Percentiles rank a stretch among this genome's conserved stretches.
Conservation (phyloP, 2,329 filamentous ascomycete genomes). For the Aspergillus japonicus region DNA sequence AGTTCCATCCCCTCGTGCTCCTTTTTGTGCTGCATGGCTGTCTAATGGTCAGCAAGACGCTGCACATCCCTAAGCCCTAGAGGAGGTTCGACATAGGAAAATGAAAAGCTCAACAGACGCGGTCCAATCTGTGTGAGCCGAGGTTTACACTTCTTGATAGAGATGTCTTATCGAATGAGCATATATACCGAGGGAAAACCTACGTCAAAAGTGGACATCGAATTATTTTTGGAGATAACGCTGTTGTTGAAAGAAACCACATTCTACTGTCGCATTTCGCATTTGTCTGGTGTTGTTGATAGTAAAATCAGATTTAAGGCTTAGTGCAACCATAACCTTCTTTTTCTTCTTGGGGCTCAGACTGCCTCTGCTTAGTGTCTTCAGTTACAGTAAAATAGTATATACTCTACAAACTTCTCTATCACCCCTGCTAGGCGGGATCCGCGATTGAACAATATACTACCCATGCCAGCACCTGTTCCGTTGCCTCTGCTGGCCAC, state of each 20-base stretch:
- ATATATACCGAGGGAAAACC: constrained; percentile 18
- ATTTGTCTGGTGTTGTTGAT: neutral
- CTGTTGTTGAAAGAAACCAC: constrained; percentile 14
- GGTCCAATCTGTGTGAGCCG: constrained; percentile 11
- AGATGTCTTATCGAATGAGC: constrained; percentile 18
- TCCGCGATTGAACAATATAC: too few species aligned
- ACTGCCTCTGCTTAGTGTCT: neutral
- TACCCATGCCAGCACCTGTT: too few species aligned
- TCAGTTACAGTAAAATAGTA: too few species aligned
- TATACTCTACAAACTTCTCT: too few species aligned
- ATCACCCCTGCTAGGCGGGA: too few species aligned
- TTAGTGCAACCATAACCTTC: neutral
- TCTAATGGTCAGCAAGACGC: constrained; percentile 90
- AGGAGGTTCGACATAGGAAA: neutral
- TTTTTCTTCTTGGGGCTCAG: neutral
- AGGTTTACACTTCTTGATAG: constrained; percentile 15
- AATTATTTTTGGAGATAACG: constrained; percentile 17
- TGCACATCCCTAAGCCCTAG: constrained; percentile 86
- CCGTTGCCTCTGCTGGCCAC: too few species aligned
- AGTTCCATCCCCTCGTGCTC: constrained; percentile 79
- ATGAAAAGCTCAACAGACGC: constrained; percentile 11
- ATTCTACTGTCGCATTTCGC: constrained; percentile 11
- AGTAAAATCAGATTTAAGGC: neutral
- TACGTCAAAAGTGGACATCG: constrained; percentile 11
- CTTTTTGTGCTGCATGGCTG: constrained; percentile 88